Evolutionary conservation across 2,329 filamentous ascomycete genomes (phyloP), one percentile per base, ranked within the genome.

Genomic region (Aspergillus calidoustus): DNA sequence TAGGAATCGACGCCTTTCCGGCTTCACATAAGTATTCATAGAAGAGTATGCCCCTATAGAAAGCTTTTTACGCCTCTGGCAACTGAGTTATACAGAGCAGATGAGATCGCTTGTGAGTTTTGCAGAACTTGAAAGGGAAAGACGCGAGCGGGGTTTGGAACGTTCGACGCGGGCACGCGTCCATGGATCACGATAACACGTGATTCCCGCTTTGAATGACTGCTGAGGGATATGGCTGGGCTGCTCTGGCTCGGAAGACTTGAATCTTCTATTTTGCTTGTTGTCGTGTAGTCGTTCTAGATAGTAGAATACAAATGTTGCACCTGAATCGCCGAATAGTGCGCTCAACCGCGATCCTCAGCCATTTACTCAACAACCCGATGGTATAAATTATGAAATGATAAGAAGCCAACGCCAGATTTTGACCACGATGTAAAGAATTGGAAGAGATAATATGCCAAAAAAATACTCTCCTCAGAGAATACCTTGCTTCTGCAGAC

Each of bases 401-500:
- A 61, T 54, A 63, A 63, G 60, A 61, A 71, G 69, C 70, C 68
- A 64, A 76, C 73, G 71, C 73, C 74, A 62, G 66, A 60, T 69
- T 71, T 72, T 72, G 54, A 64, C 60, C 53, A 61, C 48, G 52
- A 38, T 53, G 56, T 57, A 65, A 59, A 62, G 53, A 62, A 57
- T 58, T 48, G 51, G 28, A 54, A 19, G 55, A 52, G 52, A 59
- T 28, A 28, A 19, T 25, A 52, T 17, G 11, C 41, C 2, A n/a
- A 38, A 19, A 50, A 6, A 7, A 43, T 51, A 19, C 28, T 13
- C 19, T 9, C 28, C 13, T 41, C 83, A 95, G 67, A 96, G 80
- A 72, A 97, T 82, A 38, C 94, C 94, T 76, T 96, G 92, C 80
- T 96, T 96, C 78, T 92, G 91, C 78, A 98, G 80, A 84, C 76